Conservation (phyloP, 169 alveolate genomes). For the Miamiensis avidus region DNA sequence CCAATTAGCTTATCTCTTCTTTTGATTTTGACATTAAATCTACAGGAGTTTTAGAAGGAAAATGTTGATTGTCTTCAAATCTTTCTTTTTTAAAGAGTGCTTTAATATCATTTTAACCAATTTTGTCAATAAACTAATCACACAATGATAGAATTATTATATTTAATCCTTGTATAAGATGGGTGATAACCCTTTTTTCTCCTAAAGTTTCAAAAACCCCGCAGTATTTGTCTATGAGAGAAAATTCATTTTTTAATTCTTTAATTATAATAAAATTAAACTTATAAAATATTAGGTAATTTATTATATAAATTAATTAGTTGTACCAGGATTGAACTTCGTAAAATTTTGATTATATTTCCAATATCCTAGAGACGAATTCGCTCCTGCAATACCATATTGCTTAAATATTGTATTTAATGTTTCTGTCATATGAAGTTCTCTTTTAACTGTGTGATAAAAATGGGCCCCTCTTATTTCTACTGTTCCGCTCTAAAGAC, state of each 20-base stretch:
- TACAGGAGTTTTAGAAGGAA: slow-evolving; percentile 10
- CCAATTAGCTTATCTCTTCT: neutral
- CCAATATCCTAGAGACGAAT: slow-evolving; percentile 65
- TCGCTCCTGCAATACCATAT: slow-evolving; percentile 49
- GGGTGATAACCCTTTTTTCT: slow-evolving; percentile 74
- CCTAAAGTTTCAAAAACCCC: slow-evolving; percentile 72
- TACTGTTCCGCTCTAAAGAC: slow-evolving; percentile 34
- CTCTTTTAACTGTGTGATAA: slow-evolving; percentile 71
- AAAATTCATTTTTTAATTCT: slow-evolving; percentile 21
- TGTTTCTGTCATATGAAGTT: slow-evolving; percentile 51
- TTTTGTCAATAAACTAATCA: neutral
- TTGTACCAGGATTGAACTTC: neutral
- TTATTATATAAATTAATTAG: neutral
- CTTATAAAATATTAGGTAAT: neutral
- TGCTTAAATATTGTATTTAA: slow-evolving; percentile 48
- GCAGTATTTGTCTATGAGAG: slow-evolving; percentile 66
- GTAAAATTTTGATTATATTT: slow-evolving; percentile 55
- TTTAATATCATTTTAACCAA: neutral
- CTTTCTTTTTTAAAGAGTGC: neutral
- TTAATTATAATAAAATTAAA: neutral
- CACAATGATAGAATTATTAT: neutral
- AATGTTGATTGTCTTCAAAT: slow-evolving; percentile 10
- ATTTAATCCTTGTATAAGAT: slow-evolving; percentile 52
- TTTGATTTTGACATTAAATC: neutral
- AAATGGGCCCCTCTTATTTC: slow-evolving; percentile 81